Base-by-base conservation (phyloP, 768 basidiomycete genomes). In the Steccherinum ochraceum region DNA sequence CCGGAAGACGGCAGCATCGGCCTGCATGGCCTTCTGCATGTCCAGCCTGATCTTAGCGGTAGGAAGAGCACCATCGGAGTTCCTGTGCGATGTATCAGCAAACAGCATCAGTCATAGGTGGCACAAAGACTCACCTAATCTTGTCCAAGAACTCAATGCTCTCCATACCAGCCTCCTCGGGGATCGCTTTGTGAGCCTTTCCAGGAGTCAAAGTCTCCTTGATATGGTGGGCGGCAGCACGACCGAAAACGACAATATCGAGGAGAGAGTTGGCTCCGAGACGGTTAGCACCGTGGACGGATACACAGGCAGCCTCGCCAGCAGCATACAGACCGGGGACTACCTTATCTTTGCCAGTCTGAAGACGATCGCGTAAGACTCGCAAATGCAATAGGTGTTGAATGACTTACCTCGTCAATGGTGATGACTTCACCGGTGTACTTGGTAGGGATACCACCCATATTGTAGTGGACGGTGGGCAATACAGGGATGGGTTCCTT, bases 1-100 rank as follows among this genome's bases (percentile, higher is more conserved):
- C 83, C 92, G 79, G 83, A 99, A 99, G 55, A 99, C 95, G 58
- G 95, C 95, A 40, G 95, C 95, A 69, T 99, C 95, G 46, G 86
- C 69, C 69, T 98, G 93, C 94, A 98, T 98, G 35, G 93, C 91
- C 77, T 97, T 98, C 70, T 99, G 96, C 93, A 99, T 93, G 64
- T 91, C 86, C 46, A 96, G 68, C 56, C 96, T 81, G 64, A 98
- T 87, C 63, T 93, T 81, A 12, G 93, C 86, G 27, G 96, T 99
- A 25, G 89, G 76, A 61, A 88, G 79, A 21, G 87, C 76, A 23
- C 96, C 96, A 57, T 83, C 75, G 7, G 93, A 72, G 46, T 79
- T 89, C 60, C 92, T 82, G 60, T 57, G 42, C 35, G 40, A 49
- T 20, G 47, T 23, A 47, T 21, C n/a, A n/a, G n/a, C n/a, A n/a